These are phyloP conservation scores for Coelastrella sp. DNA, from an alignment of 139 green algal genomes.

Conservation along the genomic window DNA sequence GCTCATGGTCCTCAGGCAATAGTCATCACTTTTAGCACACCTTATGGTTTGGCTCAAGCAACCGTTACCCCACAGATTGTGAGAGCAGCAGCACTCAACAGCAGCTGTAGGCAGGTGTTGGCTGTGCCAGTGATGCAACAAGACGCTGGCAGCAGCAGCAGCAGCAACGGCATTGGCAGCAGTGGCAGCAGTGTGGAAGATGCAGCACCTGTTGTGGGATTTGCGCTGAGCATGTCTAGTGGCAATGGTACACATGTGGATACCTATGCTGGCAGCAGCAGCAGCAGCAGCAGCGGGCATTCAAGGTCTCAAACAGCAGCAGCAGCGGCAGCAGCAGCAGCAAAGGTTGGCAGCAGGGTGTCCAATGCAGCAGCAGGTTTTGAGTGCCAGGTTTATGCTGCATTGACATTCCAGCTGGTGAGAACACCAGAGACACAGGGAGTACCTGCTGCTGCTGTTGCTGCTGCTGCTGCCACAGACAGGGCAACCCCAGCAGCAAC, in stretches of 20 bases:
- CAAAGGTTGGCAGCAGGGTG: neutral
- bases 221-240: neutral
- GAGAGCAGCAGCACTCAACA: constrained; percentile 2
- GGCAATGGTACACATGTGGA: too few species aligned
- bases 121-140: constrained; percentile 9
- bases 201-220: neutral
- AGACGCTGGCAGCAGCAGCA: neutral
- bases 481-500: neutral
- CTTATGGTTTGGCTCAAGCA: constrained; percentile 2
- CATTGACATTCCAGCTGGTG: neutral
- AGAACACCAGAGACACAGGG: neutral
- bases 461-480: neutral
- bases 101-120: constrained; percentile 17
- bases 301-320: neutral
- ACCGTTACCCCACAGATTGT: constrained; percentile 6
- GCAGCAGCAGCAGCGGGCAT: neutral
- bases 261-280: constrained; percentile 10
- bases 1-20: neutral
- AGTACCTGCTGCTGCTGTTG: neutral
- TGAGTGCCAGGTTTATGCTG: neutral
- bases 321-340: neutral
- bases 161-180: neutral
- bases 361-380: neutral
- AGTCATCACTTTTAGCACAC: constrained; percentile 2
- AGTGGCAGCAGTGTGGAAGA: neutral